Percentiles rank a stretch among this genome's conserved stretches.
phyloP scores from a whole-genome alignment of 306 rosid genomes.

The Glycine soja region DNA sequence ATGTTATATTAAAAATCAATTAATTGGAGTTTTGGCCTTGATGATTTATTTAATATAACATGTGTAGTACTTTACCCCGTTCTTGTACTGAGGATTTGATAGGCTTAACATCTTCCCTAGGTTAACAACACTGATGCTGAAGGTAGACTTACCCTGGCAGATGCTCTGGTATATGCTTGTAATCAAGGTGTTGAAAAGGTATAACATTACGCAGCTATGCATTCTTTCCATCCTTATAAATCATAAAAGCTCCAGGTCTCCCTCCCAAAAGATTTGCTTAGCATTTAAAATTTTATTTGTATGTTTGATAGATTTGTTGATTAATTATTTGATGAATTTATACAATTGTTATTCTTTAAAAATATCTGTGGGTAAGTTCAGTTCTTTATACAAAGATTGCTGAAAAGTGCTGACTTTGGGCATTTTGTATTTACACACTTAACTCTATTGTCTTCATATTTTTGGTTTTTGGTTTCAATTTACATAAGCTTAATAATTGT shows the following conservation, averaged over 20 bases:
- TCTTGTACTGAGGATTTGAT: slow-evolving; percentile 32
- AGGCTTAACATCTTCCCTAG: slow-evolving; percentile 55
- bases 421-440: slow-evolving; percentile 15
- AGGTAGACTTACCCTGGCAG: slow-evolving; percentile 98
- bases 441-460: background rate
- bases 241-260: slow-evolving; percentile 6
- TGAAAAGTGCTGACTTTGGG: background rate
- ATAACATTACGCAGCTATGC: slow-evolving; percentile 21
- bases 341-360: too few species aligned
- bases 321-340: too few species aligned
- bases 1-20: background rate
- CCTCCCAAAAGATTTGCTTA: background rate
- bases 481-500: background rate
- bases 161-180: slow-evolving; percentile 93
- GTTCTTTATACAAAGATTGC: too few species aligned
- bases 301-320: background rate
- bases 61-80: slow-evolving; percentile 2
- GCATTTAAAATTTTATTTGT: slow-evolving; percentile 6
- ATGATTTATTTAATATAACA: slow-evolving; percentile 16
- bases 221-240: slow-evolving; percentile 8
- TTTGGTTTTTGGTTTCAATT: slow-evolving; percentile 32
- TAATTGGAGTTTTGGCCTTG: slow-evolving; percentile 16
- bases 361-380: too few species aligned
- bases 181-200: slow-evolving; percentile 99
- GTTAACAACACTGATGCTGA: slow-evolving; percentile 99